A percentile compares a stretch with the other conserved stretches of the same genome.
Conservation (phyloP, 331 rosid genomes). For the Acacia concinna region DNA sequence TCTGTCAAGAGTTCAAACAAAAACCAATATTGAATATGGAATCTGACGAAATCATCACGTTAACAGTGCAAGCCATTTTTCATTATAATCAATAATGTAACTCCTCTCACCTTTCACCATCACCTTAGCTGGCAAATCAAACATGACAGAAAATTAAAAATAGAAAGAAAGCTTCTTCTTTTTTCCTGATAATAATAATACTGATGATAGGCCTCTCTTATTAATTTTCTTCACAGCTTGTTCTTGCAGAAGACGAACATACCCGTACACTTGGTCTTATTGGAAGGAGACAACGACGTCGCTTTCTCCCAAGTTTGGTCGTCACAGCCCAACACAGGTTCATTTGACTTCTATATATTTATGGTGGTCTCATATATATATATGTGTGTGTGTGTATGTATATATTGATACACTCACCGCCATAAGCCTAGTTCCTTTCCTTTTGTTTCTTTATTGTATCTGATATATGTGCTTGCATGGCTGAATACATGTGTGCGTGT, state of each 20-base stretch:
- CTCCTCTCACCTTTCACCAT: not conserved
- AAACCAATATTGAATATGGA: not conserved
- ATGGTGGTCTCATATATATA: not conserved
- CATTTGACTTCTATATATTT: not conserved
- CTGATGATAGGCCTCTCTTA: constrained; percentile 1
- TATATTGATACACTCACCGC: not conserved
- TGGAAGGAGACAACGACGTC: constrained; percentile 56
- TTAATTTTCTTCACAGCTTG: constrained; percentile 12
- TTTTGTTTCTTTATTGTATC: not conserved
- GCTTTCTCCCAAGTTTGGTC: constrained; percentile 47
- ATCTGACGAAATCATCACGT: constrained; percentile 40
- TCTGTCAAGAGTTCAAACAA: too few species aligned
- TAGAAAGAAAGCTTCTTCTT: not conserved
- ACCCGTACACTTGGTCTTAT: constrained; percentile 57
- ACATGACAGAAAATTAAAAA: constrained; percentile 30
- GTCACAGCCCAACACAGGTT: constrained; percentile 35
- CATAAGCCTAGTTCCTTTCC: not conserved
- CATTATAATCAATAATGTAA: not conserved
- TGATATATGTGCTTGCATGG: constrained; percentile 24
- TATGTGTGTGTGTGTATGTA: too few species aligned
- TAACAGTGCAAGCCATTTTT: constrained; percentile 20
- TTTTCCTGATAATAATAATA: not conserved
- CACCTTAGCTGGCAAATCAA: not conserved
- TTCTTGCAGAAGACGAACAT: constrained; percentile 57
- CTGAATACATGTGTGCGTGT: not conserved